These are phyloP conservation scores for Phaeosphaeriaceae sp. DNA, from an alignment of 2,329 filamentous ascomycete species.

Conservation along the genomic window DNA sequence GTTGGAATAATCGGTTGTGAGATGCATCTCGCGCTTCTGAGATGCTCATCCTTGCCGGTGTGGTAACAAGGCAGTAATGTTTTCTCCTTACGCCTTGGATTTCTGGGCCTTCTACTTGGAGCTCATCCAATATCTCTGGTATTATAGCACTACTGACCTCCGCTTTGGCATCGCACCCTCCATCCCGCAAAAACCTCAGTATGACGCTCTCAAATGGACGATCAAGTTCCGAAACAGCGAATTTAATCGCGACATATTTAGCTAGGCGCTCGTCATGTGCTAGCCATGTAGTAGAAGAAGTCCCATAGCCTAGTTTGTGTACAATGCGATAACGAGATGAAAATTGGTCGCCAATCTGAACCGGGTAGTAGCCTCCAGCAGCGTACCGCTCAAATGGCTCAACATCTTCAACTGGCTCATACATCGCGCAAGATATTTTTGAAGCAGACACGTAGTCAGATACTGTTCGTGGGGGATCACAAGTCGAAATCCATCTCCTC, in stretches of 20 bases:
- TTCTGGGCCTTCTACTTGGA: constrained; percentile 40
- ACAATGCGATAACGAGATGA: constrained; percentile 17
- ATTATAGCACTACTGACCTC: constrained; percentile 2
- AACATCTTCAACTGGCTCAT: constrained; percentile 7
- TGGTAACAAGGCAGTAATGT: constrained; percentile 48
- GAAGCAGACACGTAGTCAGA: not conserved
- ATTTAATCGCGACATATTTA: constrained; percentile 15
- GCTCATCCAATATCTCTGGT: constrained; percentile 35
- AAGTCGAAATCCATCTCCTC: not conserved
- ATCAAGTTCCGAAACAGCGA: constrained; percentile 8
- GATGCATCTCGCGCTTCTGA: constrained; percentile 14
- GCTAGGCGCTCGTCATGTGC: constrained; percentile 9
- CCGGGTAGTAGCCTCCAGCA: constrained; percentile 4
- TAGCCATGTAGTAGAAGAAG: constrained; percentile 22
- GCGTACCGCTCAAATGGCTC: constrained; percentile 9
- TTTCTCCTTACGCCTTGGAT: constrained; percentile 23
- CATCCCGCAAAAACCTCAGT: constrained; percentile 7
- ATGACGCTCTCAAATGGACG: constrained; percentile 8
- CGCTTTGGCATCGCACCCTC: not conserved
- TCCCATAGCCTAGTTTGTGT: constrained; percentile 21
- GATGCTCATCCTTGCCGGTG: constrained; percentile 36
- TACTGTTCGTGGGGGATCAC: not conserved
- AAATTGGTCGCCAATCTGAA: not conserved
- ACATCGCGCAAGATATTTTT: not conserved
- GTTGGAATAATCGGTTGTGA: constrained; percentile 7